Base-by-base conservation (phyloP, 225 moss, liverwort and hornwort species). In the Pleurozium schreberi region DNA sequence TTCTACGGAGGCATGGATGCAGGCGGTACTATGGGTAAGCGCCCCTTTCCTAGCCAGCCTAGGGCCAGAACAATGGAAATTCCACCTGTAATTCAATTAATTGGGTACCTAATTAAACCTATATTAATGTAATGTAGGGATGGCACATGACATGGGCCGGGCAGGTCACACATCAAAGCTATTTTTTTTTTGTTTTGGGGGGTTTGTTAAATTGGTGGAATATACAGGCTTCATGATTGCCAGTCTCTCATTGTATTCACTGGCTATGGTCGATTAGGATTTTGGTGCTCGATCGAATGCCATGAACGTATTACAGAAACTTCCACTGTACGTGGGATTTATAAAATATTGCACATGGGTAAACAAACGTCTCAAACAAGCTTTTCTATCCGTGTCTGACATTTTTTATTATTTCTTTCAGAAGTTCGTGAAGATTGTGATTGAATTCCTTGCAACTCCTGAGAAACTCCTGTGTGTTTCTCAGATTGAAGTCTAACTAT, bases 1-100 rank as follows among this genome's bases (percentile, higher is more conserved):
- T 94, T 88, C 89, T 92, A 94, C 45, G 92, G 93, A 45, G 94
- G 93, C 21, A 16, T 36, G 64, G 88, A 94, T 84, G 92, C 86
- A 36, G 55, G 75, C 55, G 91, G 92, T 20, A 66, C 66, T 66
- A 38, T 68, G 40, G n/a, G 22, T 68, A 68, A n/a, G 68, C 40
- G 68, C 23, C 22, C 68, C 22, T 40, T 38, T 68, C 68, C 68
- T 38, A 53, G 53, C 53, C 53, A 53, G 53, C 53, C 53, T 55
- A 40, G 40, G 23, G 68, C 12, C 6, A 27, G n/a, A 68, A 68
- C 67, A 22, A 22, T n/a, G n/a, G 8, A 22, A n/a, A 59, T 47
- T 33, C 63, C 47, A 63, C 34, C 34, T 34, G 43, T 43, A 45
- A 81, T 81, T 81, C 78, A 58, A 40, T 10, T 40, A 55, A 55